Evolutionary conservation across 2,329 filamentous ascomycete genomes (phyloP), one percentile per base, ranked within the genome.

Genomic region (Talaromyces albobiverticillius): DNA sequence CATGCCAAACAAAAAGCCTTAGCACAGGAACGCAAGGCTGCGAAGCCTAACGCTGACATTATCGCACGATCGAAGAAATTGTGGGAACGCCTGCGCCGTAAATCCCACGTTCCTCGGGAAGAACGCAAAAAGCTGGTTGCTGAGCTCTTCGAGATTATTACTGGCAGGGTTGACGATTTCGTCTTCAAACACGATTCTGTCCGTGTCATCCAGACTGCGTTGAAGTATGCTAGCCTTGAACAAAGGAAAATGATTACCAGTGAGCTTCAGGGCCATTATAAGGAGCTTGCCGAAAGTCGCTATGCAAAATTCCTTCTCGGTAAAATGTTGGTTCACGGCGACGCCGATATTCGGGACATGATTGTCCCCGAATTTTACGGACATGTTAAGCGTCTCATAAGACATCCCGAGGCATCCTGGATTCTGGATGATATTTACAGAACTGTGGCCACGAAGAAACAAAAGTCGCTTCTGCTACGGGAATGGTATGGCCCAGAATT

Each of bases 401-500:
- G 96, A 71, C 94, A 99, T 73, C 84, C 93, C 1, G 95, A 99
- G 73, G 94, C 90, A 29, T 92, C 90, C 38, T 99, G 94, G 92
- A 97, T 99, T 62, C 78, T 99, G 40, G 95, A 99, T 71, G 94
- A 99, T 71, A 88, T 96, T 61, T 99, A 97, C 77, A 85, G 94
- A 57, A 88, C 87, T 46, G 86, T 93, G 54, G 92, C 93, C 9
- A 94, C 88, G 20, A 85, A 86, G 66, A 82, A 89, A 62, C 94
- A 99, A 69, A 96, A 93, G 75, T 87, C 88, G 31, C 83, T 83
- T 46, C 80, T 99, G 57, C 79, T 99, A 56, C 82, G 92, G 51
- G 94, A 99, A 72, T 99, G 94, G 91, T 99, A 96, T 70, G 94
- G 94, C 1, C 82, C 93, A 1, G 94, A 97, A 67, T 99, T 95